These are phyloP conservation scores for sorghum (Sorghum bicolor) DNA, from an alignment of 176 grass and related monocot species.

Conservation along the genomic window Sorghum_bicolor_NCBIv3 NC_012873.2:66637001-66637500, in stretches of 20 bases:
- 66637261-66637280: not conserved
- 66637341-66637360: not conserved
- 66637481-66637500: not conserved
- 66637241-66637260: not conserved
- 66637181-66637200: too few relatives aligned
- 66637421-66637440: not conserved
- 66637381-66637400: not conserved
- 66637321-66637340: not conserved
- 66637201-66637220: not conserved
- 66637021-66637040: constrained; percentile 86
- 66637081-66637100: not conserved
- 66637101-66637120: not conserved
- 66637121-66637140: not conserved
- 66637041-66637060: constrained; percentile 81
- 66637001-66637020: constrained; percentile 76
- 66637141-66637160: not conserved
- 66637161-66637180: not conserved
- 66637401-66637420: not conserved
- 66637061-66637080: constrained; percentile 2
- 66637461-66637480: not conserved
- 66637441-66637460: not conserved
- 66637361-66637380: not conserved
- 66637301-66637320: not conserved
- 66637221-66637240: not conserved
- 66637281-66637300: not conserved